Conservation (phyloP, 1,284 basidiomycete species). For the Trichosporon sp. region DNA sequence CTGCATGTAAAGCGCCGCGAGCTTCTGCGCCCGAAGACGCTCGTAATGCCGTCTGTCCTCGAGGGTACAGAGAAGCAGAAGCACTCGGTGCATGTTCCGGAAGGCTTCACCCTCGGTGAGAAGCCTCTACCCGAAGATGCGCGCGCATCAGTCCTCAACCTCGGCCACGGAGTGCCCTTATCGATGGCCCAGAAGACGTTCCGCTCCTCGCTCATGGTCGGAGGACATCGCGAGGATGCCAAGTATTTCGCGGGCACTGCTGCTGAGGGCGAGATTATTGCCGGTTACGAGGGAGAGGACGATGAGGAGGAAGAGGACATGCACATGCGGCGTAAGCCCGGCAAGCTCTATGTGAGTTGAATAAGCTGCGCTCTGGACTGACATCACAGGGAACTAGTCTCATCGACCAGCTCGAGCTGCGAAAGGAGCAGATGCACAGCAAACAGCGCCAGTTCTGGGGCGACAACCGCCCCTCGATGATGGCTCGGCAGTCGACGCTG, state of each 20-base stretch:
- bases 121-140: conserved; percentile 46
- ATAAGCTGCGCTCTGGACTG: conserved; percentile 8
- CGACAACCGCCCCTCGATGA: conserved; percentile 48
- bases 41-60: conserved; percentile 44
- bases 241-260: conserved; percentile 22
- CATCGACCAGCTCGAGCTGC: conserved; percentile 48
- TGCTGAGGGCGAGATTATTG: conserved; percentile 19
- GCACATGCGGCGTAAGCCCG: conserved; percentile 25
- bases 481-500: conserved; percentile 29
- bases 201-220: conserved; percentile 36
- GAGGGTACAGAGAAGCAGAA: conserved; percentile 18
- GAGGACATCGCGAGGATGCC: conserved; percentile 28
- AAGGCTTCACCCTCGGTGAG: conserved; percentile 41
- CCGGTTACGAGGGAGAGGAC: conserved; percentile 13
- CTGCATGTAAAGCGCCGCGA: conserved; percentile 22
- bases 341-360: conserved; percentile 39
- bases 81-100: conserved; percentile 26
- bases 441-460: conserved; percentile 46
- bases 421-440: conserved; percentile 38
- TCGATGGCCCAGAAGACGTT: conserved; percentile 42
- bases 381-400: conserved; percentile 37
- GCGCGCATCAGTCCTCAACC: conserved; percentile 28
- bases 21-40: conserved; percentile 41
- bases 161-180: conserved; percentile 29
- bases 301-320: conserved; percentile 25